Conservation (phyloP, 176 grass and related monocot genomes). For the Melocanna baccifera region DNA sequence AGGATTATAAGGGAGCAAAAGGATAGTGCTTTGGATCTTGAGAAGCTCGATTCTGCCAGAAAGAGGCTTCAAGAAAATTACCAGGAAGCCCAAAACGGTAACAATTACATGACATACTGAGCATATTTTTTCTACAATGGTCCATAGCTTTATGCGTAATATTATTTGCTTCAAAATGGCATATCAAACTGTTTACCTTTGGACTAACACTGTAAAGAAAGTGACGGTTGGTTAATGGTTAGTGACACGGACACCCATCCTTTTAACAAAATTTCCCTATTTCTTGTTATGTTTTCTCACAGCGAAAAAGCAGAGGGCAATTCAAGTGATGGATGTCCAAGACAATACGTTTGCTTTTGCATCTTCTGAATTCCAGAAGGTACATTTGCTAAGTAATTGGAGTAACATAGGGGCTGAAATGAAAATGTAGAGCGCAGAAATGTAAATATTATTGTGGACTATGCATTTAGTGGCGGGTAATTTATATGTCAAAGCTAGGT, state of each 20-base stretch:
- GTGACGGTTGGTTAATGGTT: neutral
- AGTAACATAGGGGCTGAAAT: too few species aligned
- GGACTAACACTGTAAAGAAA: neutral
- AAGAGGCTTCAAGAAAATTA: conserved; percentile 82
- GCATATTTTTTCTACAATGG: neutral
- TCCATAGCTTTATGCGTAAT: neutral
- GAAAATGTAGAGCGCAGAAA: too few species aligned
- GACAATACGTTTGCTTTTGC: conserved; percentile 11
- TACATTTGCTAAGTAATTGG: too few species aligned
- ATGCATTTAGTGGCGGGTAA: too few species aligned
- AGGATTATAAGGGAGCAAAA: conserved; percentile 43
- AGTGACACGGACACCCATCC: neutral
- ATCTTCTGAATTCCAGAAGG: too few species aligned
- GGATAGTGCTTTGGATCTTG: conserved; percentile 44
- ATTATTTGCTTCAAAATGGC: neutral
- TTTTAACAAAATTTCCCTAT: neutral
- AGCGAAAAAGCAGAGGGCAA: conserved; percentile 82
- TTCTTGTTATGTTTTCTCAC: neutral
- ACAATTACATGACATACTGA: neutral
- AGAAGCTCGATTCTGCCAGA: conserved; percentile 56
- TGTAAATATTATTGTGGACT: too few species aligned
- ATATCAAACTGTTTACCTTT: neutral
- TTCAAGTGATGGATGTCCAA: conserved; percentile 85
- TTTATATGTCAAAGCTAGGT: too few species aligned
- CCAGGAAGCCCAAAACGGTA: conserved; percentile 75